These are phyloP conservation scores for Neonectria neomacrospora DNA, from an alignment of 2,329 filamentous ascomycete genomes.

Conservation along the genomic window DNA sequence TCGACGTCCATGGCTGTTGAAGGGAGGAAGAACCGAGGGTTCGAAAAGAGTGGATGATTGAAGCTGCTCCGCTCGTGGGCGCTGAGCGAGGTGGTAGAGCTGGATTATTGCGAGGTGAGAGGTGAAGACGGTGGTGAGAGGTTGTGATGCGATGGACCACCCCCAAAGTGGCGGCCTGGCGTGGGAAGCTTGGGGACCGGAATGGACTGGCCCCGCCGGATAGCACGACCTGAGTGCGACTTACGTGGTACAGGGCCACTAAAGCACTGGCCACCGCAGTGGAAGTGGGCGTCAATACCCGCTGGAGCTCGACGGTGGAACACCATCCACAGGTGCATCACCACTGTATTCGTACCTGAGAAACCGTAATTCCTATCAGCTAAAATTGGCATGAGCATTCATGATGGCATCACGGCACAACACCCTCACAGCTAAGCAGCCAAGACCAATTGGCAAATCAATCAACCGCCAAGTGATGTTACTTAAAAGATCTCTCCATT, in stretches of 20 bases:
- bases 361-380: no score
- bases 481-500: background rate
- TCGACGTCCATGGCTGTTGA: conserved; percentile 59
- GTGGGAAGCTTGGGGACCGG: conserved; percentile 25
- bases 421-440: background rate
- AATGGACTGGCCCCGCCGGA: conserved; percentile 7
- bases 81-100: conserved; percentile 10
- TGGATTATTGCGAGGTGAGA: conserved; percentile 5
- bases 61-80: conserved; percentile 19
- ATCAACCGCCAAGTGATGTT: background rate
- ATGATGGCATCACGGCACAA: background rate
- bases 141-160: conserved; percentile 39
- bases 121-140: conserved; percentile 21
- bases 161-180: conserved; percentile 14
- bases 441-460: background rate
- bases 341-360: background rate
- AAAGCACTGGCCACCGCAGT: background rate
- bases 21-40: background rate
- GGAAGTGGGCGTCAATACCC: background rate
- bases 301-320: background rate
- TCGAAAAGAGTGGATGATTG: conserved; percentile 11
- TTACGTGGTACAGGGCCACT: background rate
- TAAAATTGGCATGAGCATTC: no score
- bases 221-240: background rate
- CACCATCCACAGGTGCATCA: background rate